phyloP scores from a whole-genome alignment of 192 early-diverging fungal genomes.

The Backusella mclennaniae region DNA sequence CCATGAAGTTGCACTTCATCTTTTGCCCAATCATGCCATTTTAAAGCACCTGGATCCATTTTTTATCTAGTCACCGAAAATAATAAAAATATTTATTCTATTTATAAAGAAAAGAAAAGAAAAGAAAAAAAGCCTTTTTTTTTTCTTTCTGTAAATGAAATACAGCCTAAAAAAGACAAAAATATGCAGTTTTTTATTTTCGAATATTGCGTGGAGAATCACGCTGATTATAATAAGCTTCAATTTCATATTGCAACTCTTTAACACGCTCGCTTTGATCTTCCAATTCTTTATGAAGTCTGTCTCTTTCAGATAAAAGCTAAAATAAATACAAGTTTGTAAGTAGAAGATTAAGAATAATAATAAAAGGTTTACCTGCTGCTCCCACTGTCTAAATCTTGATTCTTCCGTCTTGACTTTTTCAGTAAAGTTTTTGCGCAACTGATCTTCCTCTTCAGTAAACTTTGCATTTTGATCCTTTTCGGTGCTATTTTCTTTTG shows the following conservation, averaged over 20 bases:
- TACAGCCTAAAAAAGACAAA: not conserved
- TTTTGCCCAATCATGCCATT: constrained; percentile 2
- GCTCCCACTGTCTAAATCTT: constrained; percentile 98
- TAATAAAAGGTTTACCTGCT: constrained; percentile 40
- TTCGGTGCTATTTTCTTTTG: constrained; percentile 47
- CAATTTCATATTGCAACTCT: constrained; percentile 84
- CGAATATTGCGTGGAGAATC: constrained; percentile 35
- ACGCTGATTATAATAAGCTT: constrained; percentile 32
- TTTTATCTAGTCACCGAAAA: not conserved
- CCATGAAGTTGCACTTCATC: not conserved
- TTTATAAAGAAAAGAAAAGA: constrained; percentile 1
- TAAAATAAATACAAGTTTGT: not conserved
- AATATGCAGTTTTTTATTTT: constrained; percentile 1
- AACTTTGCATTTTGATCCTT: constrained; percentile 87
- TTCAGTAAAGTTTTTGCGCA: constrained; percentile 96
- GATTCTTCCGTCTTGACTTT: constrained; percentile 96
- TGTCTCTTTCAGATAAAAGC: constrained; percentile 96
- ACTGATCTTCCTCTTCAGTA: constrained; percentile 96
- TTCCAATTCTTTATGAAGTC: constrained; percentile 98
- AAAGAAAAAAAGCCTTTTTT: too few relatives aligned
- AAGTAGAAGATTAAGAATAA: too few relatives aligned
- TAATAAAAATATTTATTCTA: too few relatives aligned
- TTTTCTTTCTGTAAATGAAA: too few relatives aligned
- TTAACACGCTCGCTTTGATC: constrained; percentile 90
- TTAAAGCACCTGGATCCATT: not conserved